Evolutionary conservation across 257 asterid genomes (phyloP).

Genomic region (Solanum ossicruentum): DNA sequence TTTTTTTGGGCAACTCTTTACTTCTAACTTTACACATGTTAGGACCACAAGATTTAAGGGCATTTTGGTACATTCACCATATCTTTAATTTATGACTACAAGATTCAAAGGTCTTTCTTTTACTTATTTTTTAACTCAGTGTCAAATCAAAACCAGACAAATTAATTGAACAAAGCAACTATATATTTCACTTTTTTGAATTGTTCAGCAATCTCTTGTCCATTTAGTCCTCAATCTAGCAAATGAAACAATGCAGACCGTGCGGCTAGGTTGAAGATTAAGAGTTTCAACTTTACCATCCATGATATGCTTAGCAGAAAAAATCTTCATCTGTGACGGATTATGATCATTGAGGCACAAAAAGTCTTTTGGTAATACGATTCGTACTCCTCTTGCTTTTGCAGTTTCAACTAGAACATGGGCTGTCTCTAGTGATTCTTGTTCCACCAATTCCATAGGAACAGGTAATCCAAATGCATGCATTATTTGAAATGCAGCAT

Average conservation of each 20-base stretch:
- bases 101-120: not conserved
- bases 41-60: not conserved
- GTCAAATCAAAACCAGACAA: not conserved
- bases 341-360: slow-evolving; percentile 37
- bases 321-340: slow-evolving; percentile 24
- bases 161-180: not conserved
- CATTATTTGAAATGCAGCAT: slow-evolving; percentile 76
- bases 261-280: not conserved
- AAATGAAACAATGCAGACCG: not conserved
- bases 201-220: not conserved
- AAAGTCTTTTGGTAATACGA: slow-evolving; percentile 64
- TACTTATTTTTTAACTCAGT: not conserved
- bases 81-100: not conserved
- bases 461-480: slow-evolving; percentile 54
- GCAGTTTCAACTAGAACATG: slow-evolving; percentile 40
- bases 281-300: slow-evolving; percentile 39
- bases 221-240: not conserved
- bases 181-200: not conserved
- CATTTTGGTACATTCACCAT: not conserved
- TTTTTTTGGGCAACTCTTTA: not conserved
- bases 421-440: slow-evolving; percentile 40
- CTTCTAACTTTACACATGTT: not conserved
- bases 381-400: slow-evolving; percentile 44
- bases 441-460: slow-evolving; percentile 50
- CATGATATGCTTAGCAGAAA: slow-evolving; percentile 30